Evolutionary conservation across 2,329 filamentous ascomycete genomes (phyloP).

Genomic region (Arthrobotrys pseudoclavata): DNA sequence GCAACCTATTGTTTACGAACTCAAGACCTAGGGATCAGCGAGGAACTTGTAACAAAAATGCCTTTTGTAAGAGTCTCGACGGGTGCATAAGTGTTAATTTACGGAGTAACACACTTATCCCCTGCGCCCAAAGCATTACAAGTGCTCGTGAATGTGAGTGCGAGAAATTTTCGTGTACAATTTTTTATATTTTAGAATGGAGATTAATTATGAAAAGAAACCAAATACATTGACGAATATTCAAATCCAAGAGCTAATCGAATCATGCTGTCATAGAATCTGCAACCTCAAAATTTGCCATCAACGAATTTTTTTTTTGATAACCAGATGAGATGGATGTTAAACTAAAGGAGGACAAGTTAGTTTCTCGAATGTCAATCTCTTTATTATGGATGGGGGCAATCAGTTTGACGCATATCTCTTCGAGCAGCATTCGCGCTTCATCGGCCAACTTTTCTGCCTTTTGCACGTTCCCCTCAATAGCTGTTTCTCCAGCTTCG

Average conservation of each 20-base stretch:
- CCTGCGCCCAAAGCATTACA: too few relatives aligned
- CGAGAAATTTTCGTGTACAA: too few relatives aligned
- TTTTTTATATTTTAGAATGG: too few relatives aligned
- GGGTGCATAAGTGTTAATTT: too few relatives aligned
- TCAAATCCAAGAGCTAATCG: background rate
- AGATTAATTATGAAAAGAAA: too few relatives aligned
- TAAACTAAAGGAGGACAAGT: conserved; percentile 18
- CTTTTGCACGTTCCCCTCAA: conserved; percentile 32
- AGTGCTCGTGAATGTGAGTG: too few relatives aligned
- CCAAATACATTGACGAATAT: too few relatives aligned
- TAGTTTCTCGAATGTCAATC: background rate
- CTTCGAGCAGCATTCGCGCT: conserved; percentile 41
- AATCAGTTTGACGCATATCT: conserved; percentile 25
- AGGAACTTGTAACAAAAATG: too few relatives aligned
- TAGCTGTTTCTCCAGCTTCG: conserved; percentile 49
- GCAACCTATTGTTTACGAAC: too few relatives aligned
- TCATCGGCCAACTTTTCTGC: conserved; percentile 49
- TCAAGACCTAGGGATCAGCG: too few relatives aligned
- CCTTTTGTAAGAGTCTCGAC: too few relatives aligned
- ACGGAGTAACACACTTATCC: too few relatives aligned
- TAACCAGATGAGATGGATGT: conserved; percentile 49
- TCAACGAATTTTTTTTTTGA: conserved; percentile 48
- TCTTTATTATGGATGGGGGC: background rate
- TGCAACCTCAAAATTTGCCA: conserved; percentile 57
- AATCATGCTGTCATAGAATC: conserved; percentile 44